These are phyloP conservation scores for Beverwykella pulmonaria DNA, from an alignment of 495 filamentous ascomycete species.

Conservation along the genomic window DNA sequence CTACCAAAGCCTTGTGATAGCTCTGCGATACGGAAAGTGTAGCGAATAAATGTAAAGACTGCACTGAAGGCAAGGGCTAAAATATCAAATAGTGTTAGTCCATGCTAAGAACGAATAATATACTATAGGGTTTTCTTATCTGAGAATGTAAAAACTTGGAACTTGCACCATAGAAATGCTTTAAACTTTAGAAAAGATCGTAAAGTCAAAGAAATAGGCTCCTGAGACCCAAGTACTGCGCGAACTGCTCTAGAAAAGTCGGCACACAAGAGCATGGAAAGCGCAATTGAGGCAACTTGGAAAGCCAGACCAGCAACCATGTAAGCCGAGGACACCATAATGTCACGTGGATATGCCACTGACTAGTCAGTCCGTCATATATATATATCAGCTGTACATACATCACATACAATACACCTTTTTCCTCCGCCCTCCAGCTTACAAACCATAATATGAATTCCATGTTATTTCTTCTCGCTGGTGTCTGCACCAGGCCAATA, in stretches of 20 bases:
- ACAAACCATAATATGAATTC: too few relatives aligned
- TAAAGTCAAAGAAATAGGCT: not conserved
- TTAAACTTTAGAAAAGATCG: not conserved
- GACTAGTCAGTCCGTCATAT: too few relatives aligned
- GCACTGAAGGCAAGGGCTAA: slow-evolving; percentile 17
- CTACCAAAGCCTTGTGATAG: slow-evolving; percentile 46
- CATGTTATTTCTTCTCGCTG: not conserved
- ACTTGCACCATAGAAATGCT: slow-evolving; percentile 1
- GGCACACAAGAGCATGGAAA: slow-evolving; percentile 3
- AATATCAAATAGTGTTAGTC: not conserved
- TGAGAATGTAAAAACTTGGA: not conserved
- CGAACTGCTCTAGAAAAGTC: not conserved
- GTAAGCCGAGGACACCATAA: too few relatives aligned
- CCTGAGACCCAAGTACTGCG: not conserved
- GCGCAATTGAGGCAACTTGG: slow-evolving; percentile 14
- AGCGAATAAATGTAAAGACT: slow-evolving; percentile 45
- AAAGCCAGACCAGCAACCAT: slow-evolving; percentile 14
- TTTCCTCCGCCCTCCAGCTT: too few relatives aligned
- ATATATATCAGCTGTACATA: too few relatives aligned
- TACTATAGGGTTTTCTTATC: too few relatives aligned
- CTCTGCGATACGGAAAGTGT: slow-evolving; percentile 46
- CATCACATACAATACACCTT: too few relatives aligned
- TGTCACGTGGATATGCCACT: too few relatives aligned
- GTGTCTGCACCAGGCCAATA: slow-evolving; percentile 3
- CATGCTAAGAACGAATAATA: not conserved